A percentile compares a stretch with the other conserved stretches of the same genome.
These are phyloP conservation scores for Arthrobotrys pseudoclavata DNA, from an alignment of 2,329 filamentous ascomycete species.

Conservation along the genomic window DNA sequence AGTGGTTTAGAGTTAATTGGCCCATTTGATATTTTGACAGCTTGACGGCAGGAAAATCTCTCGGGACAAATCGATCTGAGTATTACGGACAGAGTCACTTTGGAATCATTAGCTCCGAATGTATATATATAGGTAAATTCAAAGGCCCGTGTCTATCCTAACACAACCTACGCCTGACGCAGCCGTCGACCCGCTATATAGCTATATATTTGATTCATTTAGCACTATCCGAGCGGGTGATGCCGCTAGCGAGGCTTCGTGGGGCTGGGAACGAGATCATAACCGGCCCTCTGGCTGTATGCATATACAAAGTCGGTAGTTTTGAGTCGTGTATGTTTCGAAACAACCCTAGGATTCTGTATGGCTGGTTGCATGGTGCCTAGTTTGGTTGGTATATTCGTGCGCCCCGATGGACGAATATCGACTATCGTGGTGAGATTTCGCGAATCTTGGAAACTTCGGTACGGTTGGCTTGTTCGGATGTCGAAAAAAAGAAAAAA, in stretches of 20 bases:
- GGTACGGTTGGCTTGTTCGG: background rate
- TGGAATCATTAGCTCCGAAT: too few species aligned
- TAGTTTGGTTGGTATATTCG: background rate
- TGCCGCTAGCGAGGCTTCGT: background rate
- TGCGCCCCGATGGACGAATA: background rate
- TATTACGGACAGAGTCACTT: too few species aligned
- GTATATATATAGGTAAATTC: too few species aligned
- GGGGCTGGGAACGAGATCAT: background rate
- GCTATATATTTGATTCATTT: too few species aligned
- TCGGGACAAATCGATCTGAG: too few species aligned
- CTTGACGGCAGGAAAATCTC: background rate
- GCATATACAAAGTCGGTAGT: background rate
- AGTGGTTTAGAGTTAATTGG: too few species aligned
- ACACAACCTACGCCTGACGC: too few species aligned
- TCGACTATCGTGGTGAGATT: background rate
- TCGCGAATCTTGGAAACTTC: background rate
- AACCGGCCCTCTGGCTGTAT: background rate
- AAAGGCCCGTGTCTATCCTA: background rate
- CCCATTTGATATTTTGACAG: background rate
- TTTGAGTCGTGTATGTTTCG: background rate
- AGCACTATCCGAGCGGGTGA: background rate
- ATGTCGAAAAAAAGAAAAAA: background rate
- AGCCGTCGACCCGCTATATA: too few species aligned
- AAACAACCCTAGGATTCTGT: background rate
- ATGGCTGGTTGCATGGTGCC: background rate